Conservation (phyloP, 108 stramenopile species). For the Cyclostephanos invisitatus region DNA sequence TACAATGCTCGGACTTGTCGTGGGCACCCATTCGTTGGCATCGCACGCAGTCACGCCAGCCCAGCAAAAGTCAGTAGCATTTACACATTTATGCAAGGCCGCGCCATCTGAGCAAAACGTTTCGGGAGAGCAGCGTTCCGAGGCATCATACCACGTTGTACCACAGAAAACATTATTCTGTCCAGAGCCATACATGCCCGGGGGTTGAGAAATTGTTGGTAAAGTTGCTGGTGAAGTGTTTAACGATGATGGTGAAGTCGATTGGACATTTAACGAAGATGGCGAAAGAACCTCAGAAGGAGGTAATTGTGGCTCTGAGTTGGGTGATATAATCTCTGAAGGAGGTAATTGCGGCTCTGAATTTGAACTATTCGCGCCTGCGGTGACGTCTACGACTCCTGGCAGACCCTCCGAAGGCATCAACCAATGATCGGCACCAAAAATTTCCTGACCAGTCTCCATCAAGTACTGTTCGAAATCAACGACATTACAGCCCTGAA, state of each 20-base stretch:
- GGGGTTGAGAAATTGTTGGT: background rate
- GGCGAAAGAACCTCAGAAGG: no score
- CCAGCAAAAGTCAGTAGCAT: constrained; percentile 31
- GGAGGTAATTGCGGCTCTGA: constrained; percentile 4
- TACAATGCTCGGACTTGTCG: constrained; percentile 2
- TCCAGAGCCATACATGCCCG: constrained; percentile 4
- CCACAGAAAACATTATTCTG: constrained; percentile 39
- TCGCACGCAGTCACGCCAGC: constrained; percentile 37
- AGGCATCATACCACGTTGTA: constrained; percentile 22
- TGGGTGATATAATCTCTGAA: background rate
- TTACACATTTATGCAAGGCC: constrained; percentile 21
- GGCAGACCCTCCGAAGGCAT: constrained; percentile 7
- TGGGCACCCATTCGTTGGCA: constrained; percentile 26
- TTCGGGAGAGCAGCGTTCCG: constrained; percentile 31
- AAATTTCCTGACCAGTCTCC: constrained; percentile 28
- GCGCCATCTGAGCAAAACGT: constrained; percentile 44
- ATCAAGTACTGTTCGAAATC: constrained; percentile 29
- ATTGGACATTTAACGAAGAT: no score
- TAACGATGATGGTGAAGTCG: constrained; percentile 3
- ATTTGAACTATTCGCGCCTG: background rate
- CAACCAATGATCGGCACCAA: constrained; percentile 20
- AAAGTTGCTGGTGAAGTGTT: background rate
- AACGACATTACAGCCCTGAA: constrained; percentile 38
- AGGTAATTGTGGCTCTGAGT: constrained; percentile 1
- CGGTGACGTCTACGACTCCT: background rate